Base-by-base conservation (phyloP, 495 filamentous ascomycete genomes). In the Daldinia concentrica region DNA sequence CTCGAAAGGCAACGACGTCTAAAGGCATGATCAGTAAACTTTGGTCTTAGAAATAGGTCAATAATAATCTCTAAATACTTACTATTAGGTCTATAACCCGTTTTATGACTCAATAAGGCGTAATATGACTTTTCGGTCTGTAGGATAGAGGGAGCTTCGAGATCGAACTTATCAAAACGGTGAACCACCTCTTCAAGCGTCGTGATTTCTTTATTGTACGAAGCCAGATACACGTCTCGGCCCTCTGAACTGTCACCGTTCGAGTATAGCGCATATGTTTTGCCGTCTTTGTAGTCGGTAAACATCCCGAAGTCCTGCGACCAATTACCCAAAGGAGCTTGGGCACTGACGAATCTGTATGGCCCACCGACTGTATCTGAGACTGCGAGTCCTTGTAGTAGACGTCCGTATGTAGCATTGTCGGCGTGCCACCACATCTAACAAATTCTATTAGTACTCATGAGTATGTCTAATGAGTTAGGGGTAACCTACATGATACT, bases 361-460 rank as follows among this genome's bases (percentile, higher is more conserved):
- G 82, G 81, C 7, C 81, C 82, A 8, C 68, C 65, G 45, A 82
- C 79, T 17, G 72, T 80, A 36, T 79, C 76, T 7, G 79, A 74
- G 2, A 72, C 70, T 14, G 81, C 82, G 15, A 80, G 64, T 6
- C 82, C 82, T 77, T 83, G 81, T 4, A 82, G 79, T 2, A 84
- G 74, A 45, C 77, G 73, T 7, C 81, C 79, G 65, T 83, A 84
- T 22, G 69, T 81, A 3, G 79, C 78, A 60, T 84, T 82, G 52
- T 84, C 82, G 36, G 82, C 81, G 57, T 84, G 82, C 82, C 82
- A 84, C 78, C 78, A 82, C 82, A 84, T 83, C 81, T 83, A 58
- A 43, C 8, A 6, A 27, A 27, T 14, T n/a, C 19, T 3, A 26
- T 76, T 54, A 75, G 52, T 24, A 27, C 54, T 22, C 48, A 43